Evolutionary conservation across 1,139 yeast genomes (phyloP), one percentile per base, ranked within the genome.

Genomic region (Lodderomyces beijingensis): DNA sequence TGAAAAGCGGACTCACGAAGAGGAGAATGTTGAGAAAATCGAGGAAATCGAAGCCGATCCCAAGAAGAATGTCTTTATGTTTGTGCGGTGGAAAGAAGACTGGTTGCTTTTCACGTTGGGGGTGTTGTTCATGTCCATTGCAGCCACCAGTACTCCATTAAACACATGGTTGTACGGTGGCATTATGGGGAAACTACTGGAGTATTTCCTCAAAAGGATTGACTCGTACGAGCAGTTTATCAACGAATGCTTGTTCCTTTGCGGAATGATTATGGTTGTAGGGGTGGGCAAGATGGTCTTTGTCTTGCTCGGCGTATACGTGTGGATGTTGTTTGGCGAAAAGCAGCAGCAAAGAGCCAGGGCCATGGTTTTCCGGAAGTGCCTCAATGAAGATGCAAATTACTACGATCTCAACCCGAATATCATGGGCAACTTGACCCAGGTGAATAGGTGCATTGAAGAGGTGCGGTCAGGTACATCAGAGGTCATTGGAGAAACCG

Each of bases 261-360:
- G 84, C 33, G 75, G 77, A 41, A 59, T 75, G 4, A 62, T 85
- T 3, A 63, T 79, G 42, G 64, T 70, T 0, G 53, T 81, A 3
- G 95, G 89, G 3, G 65, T 66, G 0, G 77, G 65, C 0, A 62
- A 75, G 23, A 57, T 74, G 39, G 43, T 77, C 0, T 50, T 73
- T 11, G 66, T 70, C 13, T 79, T 85, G 80, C 32, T 65, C 0
- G 75, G 82, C 17, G 65, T 83, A 4, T 52, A 70, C 1, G 44
- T 65, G 0, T 88, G 94, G 86, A 74, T 81, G 70, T 51, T 61
- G 16, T 65, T 82, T 37, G 95, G 96, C 3, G 95, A 86, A 52
- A 57, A 62, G 12, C 89, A 84, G 42, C 85, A 79, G 28, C 47
- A 59, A 8, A 59, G 81, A 26, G 79, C 84, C 0, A 62, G 96